These are phyloP conservation scores for Fusarium heterosporum DNA, from an alignment of 2,329 filamentous ascomycete genomes.

Conservation along the genomic window DNA sequence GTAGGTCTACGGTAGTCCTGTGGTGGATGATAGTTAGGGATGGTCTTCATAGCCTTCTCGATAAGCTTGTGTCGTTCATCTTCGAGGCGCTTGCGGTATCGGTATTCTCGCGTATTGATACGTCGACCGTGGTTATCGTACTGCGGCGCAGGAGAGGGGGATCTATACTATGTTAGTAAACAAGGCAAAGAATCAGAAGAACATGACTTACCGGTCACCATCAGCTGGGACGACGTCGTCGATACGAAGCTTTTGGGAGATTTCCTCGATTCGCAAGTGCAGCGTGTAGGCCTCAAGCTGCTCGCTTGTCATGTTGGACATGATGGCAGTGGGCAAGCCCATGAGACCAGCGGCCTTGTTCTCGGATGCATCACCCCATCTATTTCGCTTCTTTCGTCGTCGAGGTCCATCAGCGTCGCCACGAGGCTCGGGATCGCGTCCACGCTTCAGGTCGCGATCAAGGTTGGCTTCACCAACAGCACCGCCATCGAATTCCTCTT, in stretches of 20 bases:
- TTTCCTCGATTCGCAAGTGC: slow-evolving; percentile 97
- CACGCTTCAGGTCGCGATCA: slow-evolving; percentile 78
- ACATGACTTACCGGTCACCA: slow-evolving; percentile 82
- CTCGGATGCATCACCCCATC: slow-evolving; percentile 96
- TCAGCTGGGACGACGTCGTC: slow-evolving; percentile 98
- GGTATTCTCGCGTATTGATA: slow-evolving; percentile 99
- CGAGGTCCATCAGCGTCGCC: slow-evolving; percentile 79
- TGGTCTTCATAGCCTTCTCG: slow-evolving; percentile 99
- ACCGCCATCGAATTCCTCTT: slow-evolving; percentile 51
- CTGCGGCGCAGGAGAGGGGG: slow-evolving; percentile 93
- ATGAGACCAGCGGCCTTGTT: slow-evolving; percentile 99
- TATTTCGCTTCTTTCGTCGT: slow-evolving; percentile 97
- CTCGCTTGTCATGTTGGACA: slow-evolving; percentile 97
- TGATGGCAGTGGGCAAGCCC: slow-evolving; percentile 95
- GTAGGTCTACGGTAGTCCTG: slow-evolving; percentile 98
- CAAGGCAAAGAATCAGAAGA: background rate
- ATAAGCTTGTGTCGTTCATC: slow-evolving; percentile 99
- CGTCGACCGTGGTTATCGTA: slow-evolving; percentile 99
- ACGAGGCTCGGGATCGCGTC: slow-evolving; percentile 88
- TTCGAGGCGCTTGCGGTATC: slow-evolving; percentile 97
- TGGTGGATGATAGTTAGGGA: slow-evolving; percentile 98
- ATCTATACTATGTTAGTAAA: slow-evolving; percentile 66
- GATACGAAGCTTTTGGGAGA: slow-evolving; percentile 98
- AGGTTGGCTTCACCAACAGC: slow-evolving; percentile 54
- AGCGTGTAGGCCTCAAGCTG: slow-evolving; percentile 97